Evolutionary conservation across 2,329 filamentous ascomycete genomes (phyloP), one percentile per base, ranked within the genome.

Genomic region (Aureobasidium uvarum): DNA sequence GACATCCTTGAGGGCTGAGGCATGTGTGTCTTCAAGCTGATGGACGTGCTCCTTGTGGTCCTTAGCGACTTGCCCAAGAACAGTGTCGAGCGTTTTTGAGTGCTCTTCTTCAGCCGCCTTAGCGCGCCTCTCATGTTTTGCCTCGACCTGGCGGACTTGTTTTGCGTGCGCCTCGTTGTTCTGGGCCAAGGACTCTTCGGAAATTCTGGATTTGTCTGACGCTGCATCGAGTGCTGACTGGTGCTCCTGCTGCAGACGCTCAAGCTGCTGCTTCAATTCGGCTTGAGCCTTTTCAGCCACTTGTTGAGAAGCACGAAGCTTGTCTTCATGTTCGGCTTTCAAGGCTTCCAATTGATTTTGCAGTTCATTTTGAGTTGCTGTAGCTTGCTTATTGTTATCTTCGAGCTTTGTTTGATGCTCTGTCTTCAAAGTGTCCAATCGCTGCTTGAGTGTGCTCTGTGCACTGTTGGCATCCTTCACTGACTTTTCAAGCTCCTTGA

Each of bases 271-370:
- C 28, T 63, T 36, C 18, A 63, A 38, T 18, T 63, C 48, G 8
- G n/a, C 36, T 20, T 25, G 25, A 33, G 25, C 16, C 14, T n/a
- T 25, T 14, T 52, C 48, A 16, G 60, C 60, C 38, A 68, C 69
- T 20, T 65, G 43, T 23, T 60, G 66, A 25, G 62, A 62, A 39
- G 45, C 38, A 31, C 62, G 41, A 52, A 70, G 51, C 16, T 56
- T 64, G n/a, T 66, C 52, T 33, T 66, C 68, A 23, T 70, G 59
- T 5, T 59, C 36, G 25, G 25, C 58, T 54, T n/a, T 66, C 64
- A 45, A 62, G 23, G 20, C 55, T 52, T 31, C 54, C 23, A 58
- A n/a, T 4, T 45, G 54, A 18, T 33, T 20, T 25, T 43, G 38
- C 25, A 58, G 20, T 5, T 23, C 1, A 45, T 20, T 58, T 28